These are phyloP conservation scores for Saccharomycopsis sp. DNA, from an alignment of 805 yeast species.

Conservation along the genomic window DNA sequence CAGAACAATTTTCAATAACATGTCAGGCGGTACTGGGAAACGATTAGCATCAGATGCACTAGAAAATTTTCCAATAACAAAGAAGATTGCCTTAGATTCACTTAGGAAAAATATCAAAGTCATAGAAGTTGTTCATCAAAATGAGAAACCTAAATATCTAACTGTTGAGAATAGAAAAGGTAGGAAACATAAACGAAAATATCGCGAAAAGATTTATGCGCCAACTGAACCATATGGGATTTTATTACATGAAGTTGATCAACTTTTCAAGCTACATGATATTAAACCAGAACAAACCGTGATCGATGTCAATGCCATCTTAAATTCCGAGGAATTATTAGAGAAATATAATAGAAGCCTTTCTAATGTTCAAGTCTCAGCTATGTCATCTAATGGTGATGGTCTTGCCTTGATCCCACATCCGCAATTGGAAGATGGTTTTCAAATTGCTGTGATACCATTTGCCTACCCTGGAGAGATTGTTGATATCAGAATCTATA, in stretches of 20 bases:
- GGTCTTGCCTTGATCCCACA: conserved; percentile 68
- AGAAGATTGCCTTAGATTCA: not conserved
- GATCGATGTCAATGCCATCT: conserved; percentile 59
- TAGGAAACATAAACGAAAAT: conserved; percentile 44
- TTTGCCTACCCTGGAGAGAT: conserved; percentile 84
- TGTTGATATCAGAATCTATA: conserved; percentile 63
- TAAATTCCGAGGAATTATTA: conserved; percentile 47
- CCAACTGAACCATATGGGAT: conserved; percentile 79
- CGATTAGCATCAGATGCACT: not conserved
- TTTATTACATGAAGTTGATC: conserved; percentile 63
- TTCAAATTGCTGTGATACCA: conserved; percentile 73
- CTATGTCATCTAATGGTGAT: conserved; percentile 75
- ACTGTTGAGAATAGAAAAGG: no score
- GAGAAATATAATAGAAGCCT: conserved; percentile 52
- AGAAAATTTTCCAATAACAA: not conserved
- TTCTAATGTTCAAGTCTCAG: conserved; percentile 47
- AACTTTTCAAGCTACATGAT: conserved; percentile 38
- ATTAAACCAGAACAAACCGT: conserved; percentile 40
- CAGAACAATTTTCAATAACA: no score
- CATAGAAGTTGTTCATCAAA: no score
- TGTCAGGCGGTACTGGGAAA: no score
- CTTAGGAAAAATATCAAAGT: no score
- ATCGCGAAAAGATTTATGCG: conserved; percentile 58
- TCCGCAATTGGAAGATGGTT: conserved; percentile 37
- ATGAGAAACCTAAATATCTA: no score